Base-by-base conservation (phyloP, 345 rosid species). In the Excoecaria agallocha region DNA sequence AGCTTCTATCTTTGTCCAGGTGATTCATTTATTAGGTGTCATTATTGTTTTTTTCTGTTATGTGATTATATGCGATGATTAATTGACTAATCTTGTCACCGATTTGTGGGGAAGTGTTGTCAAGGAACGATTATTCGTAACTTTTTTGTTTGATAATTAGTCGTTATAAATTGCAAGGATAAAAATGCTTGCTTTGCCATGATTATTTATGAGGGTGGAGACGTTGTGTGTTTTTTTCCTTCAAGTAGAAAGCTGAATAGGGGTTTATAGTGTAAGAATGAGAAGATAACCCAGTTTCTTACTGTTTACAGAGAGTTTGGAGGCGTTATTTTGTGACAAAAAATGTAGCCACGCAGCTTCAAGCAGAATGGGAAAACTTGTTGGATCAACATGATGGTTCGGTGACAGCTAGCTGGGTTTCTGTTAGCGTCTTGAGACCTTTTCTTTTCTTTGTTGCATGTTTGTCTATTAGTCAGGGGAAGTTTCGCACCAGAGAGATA, bases 1-100 rank as follows among this genome's bases (percentile, higher is more conserved):
- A 8, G 86, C 99, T 50, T 87, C 93, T 7, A 55, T 87, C 65
- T 82, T 74, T 71, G 78, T 92, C 72, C 98, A 91, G 95, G 98
- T 92, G 17, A 20, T 6, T 43, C 64, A 15, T 48, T 60, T 46
- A n/a, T 41, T 30, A 30, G 30, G 30, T 30, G 30, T 30, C 30
- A 30, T 30, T 30, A 30, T 30, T 30, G 30, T 58, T 41, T 3
- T 45, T 51, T 12, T 17, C 2, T 46, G 41, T 67, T 56, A 55
- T 55, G 16, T 38, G 19, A 56, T 41, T 39, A 41, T 22, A 20
- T 59, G 52, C 10, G 46, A 37, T 62, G 22, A 62, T 62, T 62
- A 62, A 15, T 16, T 62, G 66, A 37, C 45, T 62, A 62, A 58
- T 12, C 37, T 8, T 58, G 37, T 51, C n/a, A 51, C 56, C 56